phyloP scores from a whole-genome alignment of 1,284 basidiomycete species.

The Schizophyllum commune region DNA sequence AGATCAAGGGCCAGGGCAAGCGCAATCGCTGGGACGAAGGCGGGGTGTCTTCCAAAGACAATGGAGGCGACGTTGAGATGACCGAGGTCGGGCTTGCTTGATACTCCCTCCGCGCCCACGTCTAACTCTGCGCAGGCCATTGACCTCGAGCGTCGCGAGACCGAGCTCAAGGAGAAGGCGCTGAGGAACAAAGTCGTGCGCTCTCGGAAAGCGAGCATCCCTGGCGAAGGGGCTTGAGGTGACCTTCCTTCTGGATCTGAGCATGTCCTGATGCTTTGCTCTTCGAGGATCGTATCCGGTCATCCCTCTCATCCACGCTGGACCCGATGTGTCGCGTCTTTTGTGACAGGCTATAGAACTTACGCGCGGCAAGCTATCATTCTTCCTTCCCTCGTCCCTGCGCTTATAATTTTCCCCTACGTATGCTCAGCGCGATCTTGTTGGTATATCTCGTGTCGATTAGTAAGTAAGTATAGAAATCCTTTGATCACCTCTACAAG shows the following conservation, averaged over 20 bases:
- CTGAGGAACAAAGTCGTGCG: constrained; percentile 73
- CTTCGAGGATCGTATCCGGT: neutral
- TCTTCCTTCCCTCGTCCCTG: neutral
- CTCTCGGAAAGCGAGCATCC: constrained; percentile 42
- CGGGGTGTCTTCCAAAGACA: constrained; percentile 9
- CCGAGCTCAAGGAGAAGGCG: constrained; percentile 71
- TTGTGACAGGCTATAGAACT: neutral
- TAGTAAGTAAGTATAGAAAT: no score
- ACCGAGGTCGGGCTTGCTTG: constrained; percentile 19
- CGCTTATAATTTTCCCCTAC: neutral
- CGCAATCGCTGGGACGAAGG: constrained; percentile 42
- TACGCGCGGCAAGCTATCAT: neutral
- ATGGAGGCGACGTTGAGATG: neutral
- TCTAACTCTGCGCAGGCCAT: constrained; percentile 6
- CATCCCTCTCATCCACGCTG: neutral
- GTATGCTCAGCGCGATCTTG: neutral
- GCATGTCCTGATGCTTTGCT: neutral
- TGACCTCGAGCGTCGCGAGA: constrained; percentile 58
- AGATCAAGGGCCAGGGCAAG: constrained; percentile 64
- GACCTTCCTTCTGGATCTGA: neutral
- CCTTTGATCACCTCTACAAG: neutral
- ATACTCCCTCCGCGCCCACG: constrained; percentile 6
- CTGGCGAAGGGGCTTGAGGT: neutral
- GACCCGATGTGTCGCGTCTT: neutral
- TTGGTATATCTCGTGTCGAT: no score